Conservation (phyloP, 2,329 filamentous ascomycete species). For the Nigrospora oryzae region DNA sequence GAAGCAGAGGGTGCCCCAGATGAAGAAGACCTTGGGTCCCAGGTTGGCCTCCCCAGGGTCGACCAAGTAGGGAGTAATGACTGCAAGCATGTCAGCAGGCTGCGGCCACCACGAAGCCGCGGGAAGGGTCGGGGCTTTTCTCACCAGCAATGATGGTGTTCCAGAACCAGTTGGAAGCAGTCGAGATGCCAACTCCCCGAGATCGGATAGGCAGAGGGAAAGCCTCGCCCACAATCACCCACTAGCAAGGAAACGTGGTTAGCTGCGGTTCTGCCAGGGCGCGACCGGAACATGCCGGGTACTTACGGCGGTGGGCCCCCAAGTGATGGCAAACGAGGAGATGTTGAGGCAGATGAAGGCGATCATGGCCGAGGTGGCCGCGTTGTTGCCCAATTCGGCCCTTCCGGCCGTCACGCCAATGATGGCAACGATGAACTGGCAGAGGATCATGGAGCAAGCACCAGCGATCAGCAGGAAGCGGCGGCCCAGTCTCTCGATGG, state of each 20-base stretch:
- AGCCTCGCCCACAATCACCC: constrained; percentile 79
- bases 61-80: constrained; percentile 69
- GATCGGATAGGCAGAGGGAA: constrained; percentile 85
- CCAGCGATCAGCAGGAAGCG: constrained; percentile 73
- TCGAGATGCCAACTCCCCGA: constrained; percentile 78
- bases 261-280: too few relatives aligned
- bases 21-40: constrained; percentile 63
- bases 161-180: constrained; percentile 88
- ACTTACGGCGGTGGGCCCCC: constrained; percentile 43
- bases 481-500: constrained; percentile 74
- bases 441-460: constrained; percentile 73
- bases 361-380: constrained; percentile 63
- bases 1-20: constrained; percentile 63
- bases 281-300: too few relatives aligned
- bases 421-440: constrained; percentile 81
- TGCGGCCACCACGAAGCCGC: too few relatives aligned
- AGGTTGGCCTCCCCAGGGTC: constrained; percentile 54
- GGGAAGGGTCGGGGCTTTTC: constrained; percentile 1
- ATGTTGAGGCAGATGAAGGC: constrained; percentile 89
- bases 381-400: constrained; percentile 40
- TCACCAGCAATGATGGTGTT: constrained; percentile 56
- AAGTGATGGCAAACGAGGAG: constrained; percentile 85
- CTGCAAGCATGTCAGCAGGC: constrained; percentile 10
- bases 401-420: constrained; percentile 39
- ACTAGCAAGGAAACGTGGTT: background rate